A percentile compares a stretch with the other conserved stretches of the same genome.
Conservation (phyloP, 163 green algal genomes). For the Scenedesmus sp. region DNA sequence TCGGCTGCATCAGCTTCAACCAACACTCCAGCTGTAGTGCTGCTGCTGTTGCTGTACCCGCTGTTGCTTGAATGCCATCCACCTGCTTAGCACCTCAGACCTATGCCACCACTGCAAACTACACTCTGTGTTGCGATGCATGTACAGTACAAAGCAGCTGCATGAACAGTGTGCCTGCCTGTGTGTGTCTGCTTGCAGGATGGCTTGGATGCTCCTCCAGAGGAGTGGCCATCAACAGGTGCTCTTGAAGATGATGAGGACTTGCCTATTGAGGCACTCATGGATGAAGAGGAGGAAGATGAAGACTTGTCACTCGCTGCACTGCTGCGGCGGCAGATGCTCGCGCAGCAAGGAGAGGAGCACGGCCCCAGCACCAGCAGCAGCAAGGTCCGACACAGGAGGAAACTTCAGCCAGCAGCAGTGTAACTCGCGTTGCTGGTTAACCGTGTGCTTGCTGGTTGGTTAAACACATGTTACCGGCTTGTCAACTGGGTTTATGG, state of each 20-base stretch:
- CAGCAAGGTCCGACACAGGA: conserved; percentile 1
- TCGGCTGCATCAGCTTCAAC: not conserved
- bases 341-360: conserved; percentile 12
- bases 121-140: not conserved
- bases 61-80: not conserved
- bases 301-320: conserved; percentile 63
- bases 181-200: conserved; percentile 62
- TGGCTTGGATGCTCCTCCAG: conserved; percentile 74
- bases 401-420: not conserved
- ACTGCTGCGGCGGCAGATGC: conserved; percentile 52
- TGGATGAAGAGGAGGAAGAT: conserved; percentile 30
- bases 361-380: conserved; percentile 5
- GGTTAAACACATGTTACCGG: too few relatives aligned
- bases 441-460: too few relatives aligned
- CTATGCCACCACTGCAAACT: too few relatives aligned
- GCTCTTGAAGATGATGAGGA: conserved; percentile 39
- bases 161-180: not conserved
- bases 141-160: not conserved
- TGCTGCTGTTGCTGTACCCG: not conserved
- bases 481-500: too few relatives aligned
- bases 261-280: conserved; percentile 33
- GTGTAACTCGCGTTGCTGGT: too few relatives aligned
- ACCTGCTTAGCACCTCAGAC: not conserved
- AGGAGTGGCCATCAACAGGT: conserved; percentile 60
- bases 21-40: not conserved